Conservation (phyloP, 805 yeast genomes). For the Saturnispora quitensis region DNA sequence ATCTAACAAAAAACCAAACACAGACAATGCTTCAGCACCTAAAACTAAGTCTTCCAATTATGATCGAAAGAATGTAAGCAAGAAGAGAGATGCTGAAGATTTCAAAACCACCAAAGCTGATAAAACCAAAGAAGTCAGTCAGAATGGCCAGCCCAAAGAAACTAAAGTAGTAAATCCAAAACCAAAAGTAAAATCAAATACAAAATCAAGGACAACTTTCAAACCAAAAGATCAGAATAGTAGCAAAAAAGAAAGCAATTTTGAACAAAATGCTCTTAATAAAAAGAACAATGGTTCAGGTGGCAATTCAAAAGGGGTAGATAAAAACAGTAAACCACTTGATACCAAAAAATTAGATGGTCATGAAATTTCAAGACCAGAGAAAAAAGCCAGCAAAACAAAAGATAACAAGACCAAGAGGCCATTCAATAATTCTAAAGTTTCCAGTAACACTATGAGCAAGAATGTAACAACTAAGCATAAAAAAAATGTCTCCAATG, state of each 20-base stretch:
- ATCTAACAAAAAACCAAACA: background rate
- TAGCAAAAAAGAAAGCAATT: background rate
- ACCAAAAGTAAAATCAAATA: background rate
- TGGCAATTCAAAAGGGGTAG: background rate
- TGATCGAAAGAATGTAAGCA: background rate
- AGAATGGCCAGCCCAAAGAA: background rate
- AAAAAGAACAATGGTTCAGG: background rate
- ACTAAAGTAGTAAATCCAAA: background rate
- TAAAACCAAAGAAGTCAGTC: background rate
- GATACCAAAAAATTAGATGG: background rate
- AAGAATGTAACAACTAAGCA: background rate
- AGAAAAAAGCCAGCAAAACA: background rate
- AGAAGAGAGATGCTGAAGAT: background rate
- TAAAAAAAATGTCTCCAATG: background rate
- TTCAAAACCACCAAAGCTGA: background rate
- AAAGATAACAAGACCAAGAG: background rate
- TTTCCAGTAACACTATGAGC: background rate
- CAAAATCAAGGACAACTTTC: background rate
- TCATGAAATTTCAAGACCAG: background rate
- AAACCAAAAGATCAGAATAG: background rate
- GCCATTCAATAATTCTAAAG: background rate
- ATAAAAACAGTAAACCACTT: background rate
- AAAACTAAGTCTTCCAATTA: background rate
- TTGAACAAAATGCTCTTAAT: background rate
- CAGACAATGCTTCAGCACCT: background rate